Base-by-base conservation (phyloP, 1,139 yeast genomes). In the Sugiyamaella sp. region DNA sequence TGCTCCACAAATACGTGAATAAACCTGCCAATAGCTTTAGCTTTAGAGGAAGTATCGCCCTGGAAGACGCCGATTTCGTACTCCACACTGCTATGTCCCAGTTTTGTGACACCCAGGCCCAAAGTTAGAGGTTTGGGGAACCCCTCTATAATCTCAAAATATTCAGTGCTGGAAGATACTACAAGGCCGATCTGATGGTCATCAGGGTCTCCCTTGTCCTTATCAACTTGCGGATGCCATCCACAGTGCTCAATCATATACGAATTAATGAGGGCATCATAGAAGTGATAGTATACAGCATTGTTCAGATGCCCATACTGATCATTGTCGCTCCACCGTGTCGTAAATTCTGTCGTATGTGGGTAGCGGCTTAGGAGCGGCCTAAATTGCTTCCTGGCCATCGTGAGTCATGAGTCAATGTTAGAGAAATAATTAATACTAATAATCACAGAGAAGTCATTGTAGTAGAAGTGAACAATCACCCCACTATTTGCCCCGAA, bases 221-320 rank as follows among this genome's bases (percentile, higher is more conserved):
- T 35, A 9, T 53, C 54, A 20, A 38, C 50, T 14, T 39, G 45
- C 4, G 65, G 64, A 39, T 59, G 59, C 61, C 64, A 61, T 10
- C 57, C 53, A 51, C 70, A 65, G 20, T 64, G 56, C 27, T 63
- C 62, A 47, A 60, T 60, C 65, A 65, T 62, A 55, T 63, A 66
- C 6, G 57, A 56, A 55, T 66, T 65, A 32, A 67, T 57, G 14
- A 64, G 51, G 6, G 70, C 66, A 51, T 67, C 70, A 58, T 66
- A 67, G 39, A 65, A 59, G 29, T 60, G 62, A 51, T 65, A 66
- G 55, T 65, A 67, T n/a, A 64, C 61, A 6, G 71, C 66, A 41
- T 67, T 66, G 59, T 67, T 68, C 37, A 68, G 57, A 53, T 68
- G 71, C 10, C 71, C 71, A 40, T 66, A 66, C 48, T 60, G 66